These are phyloP conservation scores for Ascochyta koolunga DNA, from an alignment of 2,329 filamentous ascomycete species.

Conservation along the genomic window DNA sequence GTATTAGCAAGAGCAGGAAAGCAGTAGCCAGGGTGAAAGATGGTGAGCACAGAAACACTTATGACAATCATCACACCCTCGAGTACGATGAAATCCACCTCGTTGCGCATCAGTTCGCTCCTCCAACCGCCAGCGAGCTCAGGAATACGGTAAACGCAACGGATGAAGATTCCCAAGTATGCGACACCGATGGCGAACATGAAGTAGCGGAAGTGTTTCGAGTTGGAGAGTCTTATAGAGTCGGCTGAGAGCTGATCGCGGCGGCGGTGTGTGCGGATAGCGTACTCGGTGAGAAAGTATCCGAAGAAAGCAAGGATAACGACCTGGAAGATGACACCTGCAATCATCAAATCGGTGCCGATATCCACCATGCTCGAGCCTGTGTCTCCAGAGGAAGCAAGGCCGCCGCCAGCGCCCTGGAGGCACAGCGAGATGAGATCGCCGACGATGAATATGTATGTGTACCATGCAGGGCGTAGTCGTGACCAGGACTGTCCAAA, in stretches of 20 bases:
- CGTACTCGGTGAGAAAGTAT: slow-evolving; percentile 48
- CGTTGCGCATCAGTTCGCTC: slow-evolving; percentile 54
- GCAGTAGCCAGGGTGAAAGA: slow-evolving; percentile 55
- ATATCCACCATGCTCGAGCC: slow-evolving; percentile 49
- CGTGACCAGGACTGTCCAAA: slow-evolving; percentile 53
- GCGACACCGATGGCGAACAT: slow-evolving; percentile 46
- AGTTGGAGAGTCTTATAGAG: slow-evolving; percentile 28
- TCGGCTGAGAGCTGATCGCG: slow-evolving; percentile 30
- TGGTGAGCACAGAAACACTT: slow-evolving; percentile 53
- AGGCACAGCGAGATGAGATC: slow-evolving; percentile 65
- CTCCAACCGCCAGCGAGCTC: slow-evolving; percentile 57
- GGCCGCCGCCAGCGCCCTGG: slow-evolving; percentile 63
- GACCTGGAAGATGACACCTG: slow-evolving; percentile 64
- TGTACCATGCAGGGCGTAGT: slow-evolving; percentile 53
- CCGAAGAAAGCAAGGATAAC: slow-evolving; percentile 58
- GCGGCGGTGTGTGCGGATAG: slow-evolving; percentile 37
- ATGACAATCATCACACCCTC: slow-evolving; percentile 62
- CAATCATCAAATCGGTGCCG: slow-evolving; percentile 63
- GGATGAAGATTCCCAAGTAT: slow-evolving; percentile 54
- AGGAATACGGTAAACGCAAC: slow-evolving; percentile 57
- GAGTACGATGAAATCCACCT: slow-evolving; percentile 57
- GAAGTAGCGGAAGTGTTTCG: slow-evolving; percentile 39
- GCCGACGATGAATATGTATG: slow-evolving; percentile 65
- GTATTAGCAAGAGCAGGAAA: slow-evolving; percentile 42
- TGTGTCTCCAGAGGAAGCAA: slow-evolving; percentile 59